phyloP scores from a whole-genome alignment of 768 basidiomycete genomes.

The Megacollybia marginata region DNA sequence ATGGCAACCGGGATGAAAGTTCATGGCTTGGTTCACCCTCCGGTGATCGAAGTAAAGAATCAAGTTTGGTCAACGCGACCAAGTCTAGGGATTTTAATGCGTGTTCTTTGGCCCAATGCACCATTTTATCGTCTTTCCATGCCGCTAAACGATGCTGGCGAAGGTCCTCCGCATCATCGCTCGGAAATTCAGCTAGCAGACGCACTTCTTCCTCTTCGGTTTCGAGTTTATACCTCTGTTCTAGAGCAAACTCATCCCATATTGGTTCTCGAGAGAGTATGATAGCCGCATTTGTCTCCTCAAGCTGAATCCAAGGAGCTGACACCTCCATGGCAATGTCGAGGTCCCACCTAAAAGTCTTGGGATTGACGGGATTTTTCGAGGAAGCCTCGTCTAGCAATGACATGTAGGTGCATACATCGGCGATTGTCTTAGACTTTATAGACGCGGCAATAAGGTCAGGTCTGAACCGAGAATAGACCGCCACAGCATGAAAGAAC shows the following conservation, averaged over 20 bases:
- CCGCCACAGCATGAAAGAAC: slow-evolving; percentile 64
- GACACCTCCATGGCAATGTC: slow-evolving; percentile 28
- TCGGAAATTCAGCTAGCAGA: neutral
- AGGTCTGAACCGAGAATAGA: slow-evolving; percentile 65
- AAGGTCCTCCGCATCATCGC: neutral
- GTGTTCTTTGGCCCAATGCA: neutral
- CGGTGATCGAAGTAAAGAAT: neutral
- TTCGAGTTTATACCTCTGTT: neutral
- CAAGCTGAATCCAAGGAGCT: slow-evolving; percentile 24
- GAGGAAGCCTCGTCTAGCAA: slow-evolving; percentile 23
- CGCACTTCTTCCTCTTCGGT: slow-evolving; percentile 4
- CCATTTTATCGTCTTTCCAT: neutral
- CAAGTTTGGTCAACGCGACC: neutral
- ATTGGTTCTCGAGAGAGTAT: slow-evolving; percentile 10
- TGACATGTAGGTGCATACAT: slow-evolving; percentile 64
- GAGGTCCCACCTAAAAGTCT: slow-evolving; percentile 1
- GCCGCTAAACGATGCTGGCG: neutral
- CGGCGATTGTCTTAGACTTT: slow-evolving; percentile 55
- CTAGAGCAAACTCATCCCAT: neutral
- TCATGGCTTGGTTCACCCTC: neutral
- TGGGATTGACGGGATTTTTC: slow-evolving; percentile 3
- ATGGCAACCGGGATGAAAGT: neutral
- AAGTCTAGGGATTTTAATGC: neutral
- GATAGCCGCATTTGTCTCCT: slow-evolving; percentile 23
- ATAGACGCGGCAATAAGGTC: slow-evolving; percentile 69